These are phyloP conservation scores for Hymenoscyphus albidus DNA, from an alignment of 2,329 filamentous ascomycete genomes.

Conservation along the genomic window DNA sequence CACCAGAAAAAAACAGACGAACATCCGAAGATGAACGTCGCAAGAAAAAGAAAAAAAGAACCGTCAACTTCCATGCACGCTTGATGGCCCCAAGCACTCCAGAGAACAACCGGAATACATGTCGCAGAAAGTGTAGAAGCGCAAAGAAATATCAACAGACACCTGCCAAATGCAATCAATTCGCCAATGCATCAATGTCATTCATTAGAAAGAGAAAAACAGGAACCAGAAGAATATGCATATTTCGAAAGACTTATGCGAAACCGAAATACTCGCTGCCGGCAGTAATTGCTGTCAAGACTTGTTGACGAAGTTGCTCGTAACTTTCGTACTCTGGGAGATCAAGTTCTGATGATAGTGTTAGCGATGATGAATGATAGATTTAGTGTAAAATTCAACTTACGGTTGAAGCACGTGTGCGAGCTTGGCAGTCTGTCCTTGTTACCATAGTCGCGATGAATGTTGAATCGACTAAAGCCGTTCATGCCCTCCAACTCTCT, in stretches of 20 bases:
- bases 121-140: slow-evolving; percentile 22
- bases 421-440: slow-evolving; percentile 94
- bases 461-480: slow-evolving; percentile 95
- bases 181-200: slow-evolving; percentile 34
- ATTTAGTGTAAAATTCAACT: slow-evolving; percentile 42
- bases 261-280: slow-evolving; percentile 98
- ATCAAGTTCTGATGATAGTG: slow-evolving; percentile 70
- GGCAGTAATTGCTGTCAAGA: slow-evolving; percentile 95
- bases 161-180: too few relatives aligned
- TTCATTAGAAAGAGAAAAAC: slow-evolving; percentile 30
- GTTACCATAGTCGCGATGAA: slow-evolving; percentile 94
- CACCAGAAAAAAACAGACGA: background rate
- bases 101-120: slow-evolving; percentile 23
- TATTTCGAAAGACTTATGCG: slow-evolving; percentile 53
- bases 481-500: slow-evolving; percentile 99
- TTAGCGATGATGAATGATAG: slow-evolving; percentile 24
- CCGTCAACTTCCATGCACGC: slow-evolving; percentile 16
- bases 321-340: slow-evolving; percentile 98
- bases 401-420: slow-evolving; percentile 99
- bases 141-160: slow-evolving; percentile 10
- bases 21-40: background rate
- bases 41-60: slow-evolving; percentile 14
- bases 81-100: slow-evolving; percentile 5
- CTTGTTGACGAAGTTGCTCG: slow-evolving; percentile 78
- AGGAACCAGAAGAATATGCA: slow-evolving; percentile 19